phyloP scores from a whole-genome alignment of 2,329 filamentous ascomycete genomes.

The Trematosphaeria pertusa region DNA sequence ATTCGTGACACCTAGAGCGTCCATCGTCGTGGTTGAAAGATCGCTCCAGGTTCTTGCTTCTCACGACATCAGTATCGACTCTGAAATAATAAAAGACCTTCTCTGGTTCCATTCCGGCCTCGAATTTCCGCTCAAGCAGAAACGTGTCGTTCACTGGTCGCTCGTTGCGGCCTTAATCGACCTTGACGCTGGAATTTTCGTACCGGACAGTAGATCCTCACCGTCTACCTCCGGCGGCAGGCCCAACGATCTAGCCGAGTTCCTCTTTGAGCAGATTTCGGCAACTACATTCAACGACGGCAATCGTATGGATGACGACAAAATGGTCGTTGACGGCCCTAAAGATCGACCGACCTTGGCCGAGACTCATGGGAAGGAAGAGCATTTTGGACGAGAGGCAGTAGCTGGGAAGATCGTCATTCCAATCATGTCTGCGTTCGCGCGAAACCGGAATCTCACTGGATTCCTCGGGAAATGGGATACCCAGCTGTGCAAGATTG shows the following conservation, averaged over 20 bases:
- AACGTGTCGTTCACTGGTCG: constrained; percentile 35
- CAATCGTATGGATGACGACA: no score
- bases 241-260: constrained; percentile 32
- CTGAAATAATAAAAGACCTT: constrained; percentile 34
- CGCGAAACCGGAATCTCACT: constrained; percentile 41
- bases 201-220: constrained; percentile 27
- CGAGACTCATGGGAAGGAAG: no score
- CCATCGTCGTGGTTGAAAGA: constrained; percentile 31
- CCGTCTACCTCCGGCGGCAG: constrained; percentile 15
- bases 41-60: constrained; percentile 32
- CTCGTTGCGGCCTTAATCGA: constrained; percentile 42
- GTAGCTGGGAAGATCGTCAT: no score
- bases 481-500: constrained; percentile 33
- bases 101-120: constrained; percentile 47
- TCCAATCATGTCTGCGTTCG: constrained; percentile 43
- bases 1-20: constrained; percentile 24
- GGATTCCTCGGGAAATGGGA: constrained; percentile 47
- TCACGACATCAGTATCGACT: constrained; percentile 33
- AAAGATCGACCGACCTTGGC: no score
- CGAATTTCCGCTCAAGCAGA: constrained; percentile 27
- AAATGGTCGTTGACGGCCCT: constrained; percentile 6
- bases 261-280: constrained; percentile 41
- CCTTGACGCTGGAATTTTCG: constrained; percentile 42
- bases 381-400: no score
- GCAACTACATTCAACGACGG: constrained; percentile 18